Evolutionary conservation across 331 rosid genomes (phyloP).

Genomic region (Dryas integrifolia): DNA sequence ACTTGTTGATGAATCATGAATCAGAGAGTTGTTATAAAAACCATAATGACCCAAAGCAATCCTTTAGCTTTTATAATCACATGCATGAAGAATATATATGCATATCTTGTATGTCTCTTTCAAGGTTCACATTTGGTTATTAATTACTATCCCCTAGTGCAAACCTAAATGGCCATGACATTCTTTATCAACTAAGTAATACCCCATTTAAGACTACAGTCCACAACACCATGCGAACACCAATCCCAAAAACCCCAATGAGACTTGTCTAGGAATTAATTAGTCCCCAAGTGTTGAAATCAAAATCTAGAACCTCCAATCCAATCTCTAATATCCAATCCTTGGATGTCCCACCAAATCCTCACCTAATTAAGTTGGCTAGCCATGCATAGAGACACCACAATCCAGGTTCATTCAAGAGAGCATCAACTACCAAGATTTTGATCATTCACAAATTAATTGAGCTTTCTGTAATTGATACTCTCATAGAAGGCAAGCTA

Average conservation of each 20-base stretch:
- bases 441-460: not conserved
- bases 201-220: constrained; percentile 13
- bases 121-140: not conserved
- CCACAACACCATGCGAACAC: not conserved
- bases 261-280: not conserved
- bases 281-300: too few species aligned
- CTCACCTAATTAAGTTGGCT: not conserved
- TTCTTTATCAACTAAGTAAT: not conserved
- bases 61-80: not conserved
- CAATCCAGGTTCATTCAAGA: not conserved
- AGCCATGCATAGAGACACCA: not conserved
- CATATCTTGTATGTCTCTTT: not conserved
- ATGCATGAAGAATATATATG: not conserved
- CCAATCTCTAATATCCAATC: constrained; percentile 16
- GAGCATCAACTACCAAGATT: not conserved
- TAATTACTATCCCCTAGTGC: not conserved
- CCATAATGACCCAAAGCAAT: not conserved
- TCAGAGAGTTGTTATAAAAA: not conserved
- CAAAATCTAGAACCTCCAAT: too few species aligned
- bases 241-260: not conserved
- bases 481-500: too few species aligned
- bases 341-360: constrained; percentile 17
- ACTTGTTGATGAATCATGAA: not conserved
- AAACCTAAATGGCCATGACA: not conserved
- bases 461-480: too few species aligned